A percentile compares a stretch with the other conserved stretches of the same genome.
These are phyloP conservation scores for Neopestalotiopsis rosae DNA, from an alignment of 2,329 filamentous ascomycete species.

Conservation along the genomic window DNA sequence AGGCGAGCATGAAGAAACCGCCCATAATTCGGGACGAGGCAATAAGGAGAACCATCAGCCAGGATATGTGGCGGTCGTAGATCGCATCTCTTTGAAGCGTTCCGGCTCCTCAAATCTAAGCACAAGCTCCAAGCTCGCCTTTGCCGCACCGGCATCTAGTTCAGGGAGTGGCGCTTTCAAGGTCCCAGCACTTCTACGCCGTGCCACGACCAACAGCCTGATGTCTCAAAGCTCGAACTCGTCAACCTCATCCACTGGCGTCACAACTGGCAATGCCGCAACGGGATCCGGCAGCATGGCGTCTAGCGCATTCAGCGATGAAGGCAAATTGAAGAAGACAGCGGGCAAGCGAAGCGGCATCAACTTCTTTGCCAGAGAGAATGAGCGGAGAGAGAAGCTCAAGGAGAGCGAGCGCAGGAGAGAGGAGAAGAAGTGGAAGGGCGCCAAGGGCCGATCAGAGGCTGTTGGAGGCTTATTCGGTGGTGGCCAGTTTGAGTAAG, in stretches of 20 bases:
- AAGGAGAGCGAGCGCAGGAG: constrained; percentile 63
- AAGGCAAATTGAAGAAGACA: constrained; percentile 63
- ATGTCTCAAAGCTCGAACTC: constrained; percentile 40
- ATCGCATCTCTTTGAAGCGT: constrained; percentile 76
- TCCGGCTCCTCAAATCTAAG: constrained; percentile 46
- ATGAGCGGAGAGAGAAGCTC: constrained; percentile 58
- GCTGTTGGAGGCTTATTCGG: constrained; percentile 65
- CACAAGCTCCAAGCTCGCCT: constrained; percentile 57
- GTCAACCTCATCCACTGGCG: constrained; percentile 6
- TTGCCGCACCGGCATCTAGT: constrained; percentile 50
- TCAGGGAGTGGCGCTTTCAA: constrained; percentile 58
- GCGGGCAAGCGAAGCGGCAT: constrained; percentile 66
- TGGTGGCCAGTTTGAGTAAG: constrained; percentile 57
- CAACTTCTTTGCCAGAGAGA: constrained; percentile 65
- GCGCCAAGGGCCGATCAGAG: constrained; percentile 60
- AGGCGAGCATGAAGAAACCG: constrained; percentile 56
- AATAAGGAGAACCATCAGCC: constrained; percentile 58
- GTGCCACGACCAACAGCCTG: constrained; percentile 70
- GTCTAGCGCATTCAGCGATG: constrained; percentile 48
- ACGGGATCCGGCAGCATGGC: constrained; percentile 24
- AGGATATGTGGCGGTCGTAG: constrained; percentile 60
- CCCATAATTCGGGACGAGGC: constrained; percentile 21
- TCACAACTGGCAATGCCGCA: constrained; percentile 2
- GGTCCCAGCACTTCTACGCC: constrained; percentile 72
- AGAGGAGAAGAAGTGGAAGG: constrained; percentile 62